Base-by-base conservation (phyloP, 2,329 filamentous ascomycete species). In the Neonectria ditissima region DNA sequence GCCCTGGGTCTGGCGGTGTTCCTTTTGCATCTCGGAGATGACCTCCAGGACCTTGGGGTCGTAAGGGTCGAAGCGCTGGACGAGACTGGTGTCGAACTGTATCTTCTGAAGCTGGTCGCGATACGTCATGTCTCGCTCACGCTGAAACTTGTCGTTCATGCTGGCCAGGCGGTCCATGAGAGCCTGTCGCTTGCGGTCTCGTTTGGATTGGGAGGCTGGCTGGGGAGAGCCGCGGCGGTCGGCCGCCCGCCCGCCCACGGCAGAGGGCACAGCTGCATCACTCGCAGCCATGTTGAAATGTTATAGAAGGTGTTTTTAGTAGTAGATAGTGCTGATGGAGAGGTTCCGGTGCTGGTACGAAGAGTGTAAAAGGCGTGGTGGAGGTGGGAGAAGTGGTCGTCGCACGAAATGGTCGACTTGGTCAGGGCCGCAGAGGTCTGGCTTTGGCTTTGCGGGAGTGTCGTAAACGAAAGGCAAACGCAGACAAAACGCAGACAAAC, bases 91-190 rank as follows among this genome's bases (percentile, higher is more conserved):
- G 78, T 97, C 94, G 68, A 93, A 90, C 80, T 97, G 94, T n/a
- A 97, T 89, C 69, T 93, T 93, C 74, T 96, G 91, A 2, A 97
- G 86, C 79, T 97, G 93, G 69, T 96, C 92, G 66, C 94, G 89
- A 79, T 97, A 98, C 73, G 93, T 90, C 66, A 87, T 84, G 78
- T 97, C 93, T 68, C 92, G 88, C 75, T 97, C 94, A 67, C 91
- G 87, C 67, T 89, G 88, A 79, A 97, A 95, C 69, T 90, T 89
- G 57, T 91, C 88, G 58, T 91, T 89, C 79, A 97, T 89, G 59
- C 89, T 87, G 43, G 88, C 86, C 7, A 97, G 87, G 67, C 92
- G 91, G 65, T 97, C 94, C 69, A 90, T 88, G 65, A 97, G 88
- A 73, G 91, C 89, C 73, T 92, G 92, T 66, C 94, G 90, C 76